Conservation (phyloP, 1,139 yeast species). For the Candida smagusa region DNA sequence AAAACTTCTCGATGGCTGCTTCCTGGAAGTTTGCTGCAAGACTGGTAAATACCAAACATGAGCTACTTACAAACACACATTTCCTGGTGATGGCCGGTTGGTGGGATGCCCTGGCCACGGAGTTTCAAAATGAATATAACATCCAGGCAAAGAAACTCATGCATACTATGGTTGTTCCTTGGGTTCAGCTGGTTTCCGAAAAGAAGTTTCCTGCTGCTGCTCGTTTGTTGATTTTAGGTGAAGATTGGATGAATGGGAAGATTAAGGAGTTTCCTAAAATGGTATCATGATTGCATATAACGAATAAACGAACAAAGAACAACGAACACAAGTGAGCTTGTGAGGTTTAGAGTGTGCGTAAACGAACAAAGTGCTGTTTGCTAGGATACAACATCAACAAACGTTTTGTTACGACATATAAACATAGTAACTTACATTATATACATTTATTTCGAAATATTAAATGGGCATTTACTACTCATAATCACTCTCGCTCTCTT, state of each 20-base stretch:
- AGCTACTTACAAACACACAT: slow-evolving; percentile 61
- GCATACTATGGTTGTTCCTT: slow-evolving; percentile 35
- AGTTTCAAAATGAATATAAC: slow-evolving; percentile 58
- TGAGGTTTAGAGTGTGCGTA: no score
- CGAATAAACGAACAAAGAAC: no score
- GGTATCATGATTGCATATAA: no score
- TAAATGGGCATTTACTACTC: no score
- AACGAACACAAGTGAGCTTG: no score
- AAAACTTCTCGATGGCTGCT: slow-evolving; percentile 30
- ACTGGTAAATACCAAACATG: slow-evolving; percentile 52
- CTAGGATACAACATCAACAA: no score
- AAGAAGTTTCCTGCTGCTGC: slow-evolving; percentile 72
- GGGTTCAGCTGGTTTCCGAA: slow-evolving; percentile 50
- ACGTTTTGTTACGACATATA: no score
- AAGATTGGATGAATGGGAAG: slow-evolving; percentile 51
- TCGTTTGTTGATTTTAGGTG: slow-evolving; percentile 69
- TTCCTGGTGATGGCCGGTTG: slow-evolving; percentile 72
- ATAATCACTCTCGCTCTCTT: slow-evolving; percentile 5
- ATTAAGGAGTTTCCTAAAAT: no score
- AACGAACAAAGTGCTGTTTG: no score
- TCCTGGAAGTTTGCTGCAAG: slow-evolving; percentile 81
- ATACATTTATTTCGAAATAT: no score
- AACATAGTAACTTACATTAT: no score
- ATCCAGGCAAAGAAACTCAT: slow-evolving; percentile 68
- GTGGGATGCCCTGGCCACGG: slow-evolving; percentile 84